These are phyloP conservation scores for Paecilomyces variotii DNA, from an alignment of 2,329 filamentous ascomycete species.

Conservation along the genomic window DNA sequence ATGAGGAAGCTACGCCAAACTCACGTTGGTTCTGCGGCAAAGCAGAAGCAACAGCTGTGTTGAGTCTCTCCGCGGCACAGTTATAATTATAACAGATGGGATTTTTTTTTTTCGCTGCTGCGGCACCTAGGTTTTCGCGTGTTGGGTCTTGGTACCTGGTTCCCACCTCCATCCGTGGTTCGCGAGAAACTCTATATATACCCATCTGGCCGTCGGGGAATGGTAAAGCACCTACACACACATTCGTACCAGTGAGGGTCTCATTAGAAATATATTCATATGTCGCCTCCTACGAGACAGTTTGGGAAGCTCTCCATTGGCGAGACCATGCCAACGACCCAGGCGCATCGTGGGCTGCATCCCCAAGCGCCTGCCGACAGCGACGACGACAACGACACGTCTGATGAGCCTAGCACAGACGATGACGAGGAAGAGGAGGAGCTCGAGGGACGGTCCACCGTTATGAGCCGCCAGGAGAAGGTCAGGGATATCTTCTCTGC, in stretches of 20 bases:
- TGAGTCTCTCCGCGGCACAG: background rate
- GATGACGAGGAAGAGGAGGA: conserved; percentile 9
- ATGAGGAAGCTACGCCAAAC: background rate
- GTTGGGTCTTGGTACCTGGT: background rate
- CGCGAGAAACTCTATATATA: conserved; percentile 24
- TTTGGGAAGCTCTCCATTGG: conserved; percentile 32
- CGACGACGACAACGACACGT: conserved; percentile 3
- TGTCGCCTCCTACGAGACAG: conserved; percentile 34
- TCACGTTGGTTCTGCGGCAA: background rate
- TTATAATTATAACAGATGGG: background rate
- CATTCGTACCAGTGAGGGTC: background rate
- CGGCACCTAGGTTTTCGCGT: background rate
- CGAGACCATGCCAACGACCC: conserved; percentile 23
- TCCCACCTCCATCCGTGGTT: conserved; percentile 21
- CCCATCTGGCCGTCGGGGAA: conserved; percentile 6
- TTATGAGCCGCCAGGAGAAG: conserved; percentile 31
- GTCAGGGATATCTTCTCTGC: conserved; percentile 39
- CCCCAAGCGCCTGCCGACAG: conserved; percentile 5
- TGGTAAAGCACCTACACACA: conserved; percentile 1
- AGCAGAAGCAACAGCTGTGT: background rate
- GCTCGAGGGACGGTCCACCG: conserved; percentile 14
- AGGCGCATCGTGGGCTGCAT: conserved; percentile 15
- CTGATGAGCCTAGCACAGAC: conserved; percentile 3
- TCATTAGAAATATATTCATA: conserved; percentile 14
- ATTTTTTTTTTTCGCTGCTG: background rate